These are phyloP conservation scores for Bassia scoparia DNA, from an alignment of 148 eudicot genomes.

Conservation along the genomic window DNA sequence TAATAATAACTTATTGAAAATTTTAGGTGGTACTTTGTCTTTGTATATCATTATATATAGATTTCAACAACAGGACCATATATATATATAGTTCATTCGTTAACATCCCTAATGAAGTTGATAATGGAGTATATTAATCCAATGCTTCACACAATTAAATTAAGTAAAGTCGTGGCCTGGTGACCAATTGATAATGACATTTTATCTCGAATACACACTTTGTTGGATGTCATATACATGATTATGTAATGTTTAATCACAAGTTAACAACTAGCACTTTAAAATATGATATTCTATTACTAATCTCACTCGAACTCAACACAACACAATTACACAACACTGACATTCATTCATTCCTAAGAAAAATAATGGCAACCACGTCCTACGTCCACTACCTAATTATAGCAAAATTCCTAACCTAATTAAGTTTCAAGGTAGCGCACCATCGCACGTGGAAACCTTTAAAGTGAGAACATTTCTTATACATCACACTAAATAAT, in stretches of 20 bases:
- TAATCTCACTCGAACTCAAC: background rate
- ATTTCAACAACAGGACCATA: no score
- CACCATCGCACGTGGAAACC: slow-evolving; percentile 14
- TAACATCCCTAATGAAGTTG: no score
- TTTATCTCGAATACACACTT: background rate
- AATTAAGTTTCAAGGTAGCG: background rate
- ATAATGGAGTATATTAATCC: no score
- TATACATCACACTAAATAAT: background rate
- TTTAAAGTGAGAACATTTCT: background rate
- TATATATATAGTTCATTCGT: no score
- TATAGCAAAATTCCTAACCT: slow-evolving; percentile 7
- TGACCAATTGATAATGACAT: slow-evolving; percentile 7
- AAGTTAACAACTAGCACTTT: background rate
- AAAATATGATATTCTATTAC: no score
- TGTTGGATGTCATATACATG: background rate
- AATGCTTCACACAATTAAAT: no score
- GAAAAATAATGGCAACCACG: slow-evolving; percentile 22
- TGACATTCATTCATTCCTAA: background rate
- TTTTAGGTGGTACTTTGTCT: no score
- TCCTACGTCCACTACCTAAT: slow-evolving; percentile 20
- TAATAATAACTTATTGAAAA: no score
- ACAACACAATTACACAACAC: no score
- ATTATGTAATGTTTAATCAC: background rate
- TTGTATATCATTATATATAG: no score
- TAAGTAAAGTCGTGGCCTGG: background rate